Evolutionary conservation across 345 rosid species (phyloP), one percentile per base, ranked within the genome.

Genomic region (Dimocarpus longan): DNA sequence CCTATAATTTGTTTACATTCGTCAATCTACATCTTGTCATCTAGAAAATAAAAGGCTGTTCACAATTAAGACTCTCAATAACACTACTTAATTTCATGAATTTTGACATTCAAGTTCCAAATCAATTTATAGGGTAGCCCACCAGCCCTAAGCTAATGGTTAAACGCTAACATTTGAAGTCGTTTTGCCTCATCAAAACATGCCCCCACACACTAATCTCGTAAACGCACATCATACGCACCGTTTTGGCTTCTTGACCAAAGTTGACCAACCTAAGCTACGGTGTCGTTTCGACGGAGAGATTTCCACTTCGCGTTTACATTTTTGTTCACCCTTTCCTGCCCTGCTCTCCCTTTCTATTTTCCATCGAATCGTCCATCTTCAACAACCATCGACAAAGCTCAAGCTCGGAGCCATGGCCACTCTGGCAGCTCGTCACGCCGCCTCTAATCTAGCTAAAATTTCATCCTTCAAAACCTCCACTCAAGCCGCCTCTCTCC

Each of bases 381-480:
- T 7, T 56, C 70, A n/a, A 19, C 73, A 3, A 21, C 78, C 26
- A 8, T 59, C 69, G 43, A 9, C 6, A 60, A 52, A 46, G 6
- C 52, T 46, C 52, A 46, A 69, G 66, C 68, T 46, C 18, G 68
- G 18, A 76, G 70, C 40, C 64, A 90, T 90, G 93, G 91, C 94
- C 43, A 82, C 91, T 32, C 44, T 85, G 40, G 84, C 89, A 71
- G 90, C 91, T 79, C 89, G 90, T 74, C 88, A 79, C 75, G 83
- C 78, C 16, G 79, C 82, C 21, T 43, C 70, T 28, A 56, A 80
- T 43, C 73, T 84, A 43, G 71, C 79, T 72, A 87, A 91, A 32
- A 60, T 84, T 65, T 73, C 87, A 39, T 76, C 88, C 44, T 74
- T 83, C 46, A 68, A 65, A 0, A 6, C 80, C 2, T 57, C 86